Base-by-base conservation (phyloP, 371 early-diverging fungal species). In the Mucor plumbeus region DNA sequence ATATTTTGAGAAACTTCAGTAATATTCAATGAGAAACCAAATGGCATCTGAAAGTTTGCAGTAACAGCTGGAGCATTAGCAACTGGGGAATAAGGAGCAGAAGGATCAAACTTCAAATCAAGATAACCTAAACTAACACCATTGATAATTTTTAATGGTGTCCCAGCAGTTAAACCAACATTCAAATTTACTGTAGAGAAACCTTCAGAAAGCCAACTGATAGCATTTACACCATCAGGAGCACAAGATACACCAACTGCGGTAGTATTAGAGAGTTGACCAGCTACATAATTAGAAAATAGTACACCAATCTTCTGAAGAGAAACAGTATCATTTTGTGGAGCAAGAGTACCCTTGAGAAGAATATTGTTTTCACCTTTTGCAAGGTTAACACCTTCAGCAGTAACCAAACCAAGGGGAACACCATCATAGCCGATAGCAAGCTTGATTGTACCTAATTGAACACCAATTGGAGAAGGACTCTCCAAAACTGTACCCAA, bases 401-500 rank as follows among this genome's bases (percentile, higher is more conserved):
- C 83, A 56, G 67, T 55, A 43, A 87, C 86, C 34, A 66, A 74
- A 59, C 89, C 89, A 39, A 88, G 72, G 34, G 70, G 69, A 34
- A 83, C 81, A 21, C 81, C 83, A 57, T 85, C 73, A 61, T 77
- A 85, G 7, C 72, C 77, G 63, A 88, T 85, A 7, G 75, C 76
- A 54, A 88, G 71, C 41, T 74, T 72, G 63, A 88, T 79, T 1
- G 86, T 85, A 58, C 89, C 89, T 7, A 88, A 75, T 40, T 81
- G 72, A 5, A 88, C 80, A 26, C 86, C 85, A 54, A 88, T 78
- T 43, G 89, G 87, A 33, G 87, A 87, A 61, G 86, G 86, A 66
- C 85, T 85, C 67, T 74, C 73, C 63, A 88, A 56, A 54, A 78
- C 73, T 19, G 86, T 86, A 38, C 83, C 85, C 19, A 88, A 79